Evolutionary conservation across 768 basidiomycete species (phyloP).

Genomic region (Gloeopeniophorella convolvens): DNA sequence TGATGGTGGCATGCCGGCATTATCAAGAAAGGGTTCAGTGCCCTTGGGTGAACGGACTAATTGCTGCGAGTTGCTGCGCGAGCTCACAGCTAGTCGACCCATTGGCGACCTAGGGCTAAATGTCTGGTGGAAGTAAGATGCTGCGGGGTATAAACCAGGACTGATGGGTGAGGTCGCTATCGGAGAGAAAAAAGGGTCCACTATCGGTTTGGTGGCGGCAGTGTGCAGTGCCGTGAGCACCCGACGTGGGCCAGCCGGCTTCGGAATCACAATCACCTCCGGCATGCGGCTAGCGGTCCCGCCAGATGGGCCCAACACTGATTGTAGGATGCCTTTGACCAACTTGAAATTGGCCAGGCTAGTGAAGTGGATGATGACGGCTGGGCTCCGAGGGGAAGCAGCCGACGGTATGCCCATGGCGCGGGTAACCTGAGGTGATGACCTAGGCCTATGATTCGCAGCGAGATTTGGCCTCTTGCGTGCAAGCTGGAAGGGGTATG

Average conservation of each 20-base stretch:
- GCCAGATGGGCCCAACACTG: conserved; percentile 44
- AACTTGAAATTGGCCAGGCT: conserved; percentile 83
- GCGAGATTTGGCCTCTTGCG: conserved; percentile 67
- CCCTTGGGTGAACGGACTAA: conserved; percentile 52
- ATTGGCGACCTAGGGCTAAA: conserved; percentile 37
- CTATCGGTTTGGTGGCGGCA: conserved; percentile 74
- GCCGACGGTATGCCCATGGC: conserved; percentile 35
- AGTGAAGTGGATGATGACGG: conserved; percentile 84
- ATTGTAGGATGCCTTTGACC: conserved; percentile 81
- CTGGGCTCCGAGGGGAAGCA: conserved; percentile 31
- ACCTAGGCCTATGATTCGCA: conserved; percentile 64
- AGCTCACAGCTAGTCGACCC: conserved; percentile 39
- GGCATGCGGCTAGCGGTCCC: conserved; percentile 48
- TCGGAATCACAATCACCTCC: conserved; percentile 95
- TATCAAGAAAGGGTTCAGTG: conserved; percentile 28
- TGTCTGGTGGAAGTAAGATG: conserved; percentile 36
- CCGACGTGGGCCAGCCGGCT: conserved; percentile 92
- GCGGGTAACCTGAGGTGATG: conserved; percentile 73
- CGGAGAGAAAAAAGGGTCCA: conserved; percentile 91
- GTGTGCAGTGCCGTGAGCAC: conserved; percentile 91
- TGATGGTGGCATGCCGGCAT: conserved; percentile 50
- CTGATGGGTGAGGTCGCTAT: conserved; percentile 88
- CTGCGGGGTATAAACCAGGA: conserved; percentile 50
- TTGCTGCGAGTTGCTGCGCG: conserved; percentile 56
- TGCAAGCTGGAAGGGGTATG: conserved; percentile 34